Base-by-base conservation (phyloP, 2,329 filamentous ascomycete genomes). In the Purpureocillium lavendulum region DNA sequence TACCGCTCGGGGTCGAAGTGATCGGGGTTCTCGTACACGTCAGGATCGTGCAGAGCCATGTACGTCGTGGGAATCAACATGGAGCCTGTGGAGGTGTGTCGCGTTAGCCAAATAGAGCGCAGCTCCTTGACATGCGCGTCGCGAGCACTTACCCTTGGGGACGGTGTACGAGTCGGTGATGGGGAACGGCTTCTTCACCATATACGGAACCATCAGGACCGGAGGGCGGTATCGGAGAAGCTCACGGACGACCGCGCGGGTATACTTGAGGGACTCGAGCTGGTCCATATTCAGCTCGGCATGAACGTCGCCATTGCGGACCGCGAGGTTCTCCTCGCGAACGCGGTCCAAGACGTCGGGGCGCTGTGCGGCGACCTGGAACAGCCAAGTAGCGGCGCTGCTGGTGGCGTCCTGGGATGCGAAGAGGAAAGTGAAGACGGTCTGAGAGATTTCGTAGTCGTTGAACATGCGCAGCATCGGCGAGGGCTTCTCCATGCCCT, bases 341-440 rank as follows among this genome's bases (percentile, higher is more conserved):
- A 98, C 77, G 53, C 87, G 87, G 56, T 90, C 85, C 40, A 97
- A 73, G 39, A 94, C 73, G 44, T 97, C 90, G n/a, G 90, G 90
- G 48, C 88, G 83, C 66, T 97, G 87, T 35, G 92, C 89, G 69
- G 87, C 82, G 55, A 87, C 77, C 69, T 98, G 92, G 74, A 96
- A 95, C 48, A 97, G 68, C 88, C 92, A 97, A 39, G 89, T 96
- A 54, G 77, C 80, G 45, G 92, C 90, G 55, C 87, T 94, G 66
- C 84, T 92, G 46, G 92, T 96, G 49, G 92, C 92, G 62, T 98
- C 92, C 66, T 97, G 92, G 4, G 89, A 96, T 45, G 92, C 90
- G 65, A 97, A 97, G 45, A 97, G 74, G 71, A 97, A 95, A 36
- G 90, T 94, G 68, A 96, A 95, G 56, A 97, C 62, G 17, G 90